A percentile compares a stretch with the other conserved stretches of the same genome.
phyloP scores from a whole-genome alignment of 495 filamentous ascomycete genomes.

The Lasiosphaeriaceae sp. region DNA sequence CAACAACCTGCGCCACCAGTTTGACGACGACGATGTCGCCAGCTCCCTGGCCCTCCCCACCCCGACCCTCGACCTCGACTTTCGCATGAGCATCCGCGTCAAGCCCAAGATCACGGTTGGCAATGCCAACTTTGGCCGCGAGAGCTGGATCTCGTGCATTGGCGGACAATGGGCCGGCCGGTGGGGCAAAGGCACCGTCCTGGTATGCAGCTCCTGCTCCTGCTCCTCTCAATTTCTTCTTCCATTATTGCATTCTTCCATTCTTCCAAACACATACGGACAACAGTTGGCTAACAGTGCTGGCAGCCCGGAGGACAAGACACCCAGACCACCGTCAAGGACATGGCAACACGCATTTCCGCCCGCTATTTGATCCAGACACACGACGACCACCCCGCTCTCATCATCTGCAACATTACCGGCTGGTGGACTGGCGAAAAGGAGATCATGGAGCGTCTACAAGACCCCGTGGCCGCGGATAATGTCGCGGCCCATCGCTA shows the following conservation, averaged over 20 bases:
- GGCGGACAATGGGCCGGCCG: slow-evolving; percentile 29
- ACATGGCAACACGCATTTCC: slow-evolving; percentile 23
- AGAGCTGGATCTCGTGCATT: slow-evolving; percentile 26
- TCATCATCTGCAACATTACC: slow-evolving; percentile 26
- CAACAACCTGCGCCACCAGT: slow-evolving; percentile 26
- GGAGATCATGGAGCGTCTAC: slow-evolving; percentile 29
- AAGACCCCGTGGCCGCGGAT: slow-evolving; percentile 28
- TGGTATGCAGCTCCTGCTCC: slow-evolving; percentile 11
- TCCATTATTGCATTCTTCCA: too few species aligned
- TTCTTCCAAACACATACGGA: too few species aligned
- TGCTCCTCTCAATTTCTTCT: background rate
- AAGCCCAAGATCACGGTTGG: slow-evolving; percentile 28
- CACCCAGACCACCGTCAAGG: slow-evolving; percentile 21
- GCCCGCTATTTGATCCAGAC: slow-evolving; percentile 29
- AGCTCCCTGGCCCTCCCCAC: slow-evolving; percentile 23
- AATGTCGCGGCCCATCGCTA: slow-evolving; percentile 26
- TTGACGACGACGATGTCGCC: slow-evolving; percentile 28
- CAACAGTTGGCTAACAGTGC: background rate
- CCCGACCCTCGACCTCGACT: slow-evolving; percentile 25
- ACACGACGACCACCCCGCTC: slow-evolving; percentile 25
- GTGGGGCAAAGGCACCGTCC: slow-evolving; percentile 27
- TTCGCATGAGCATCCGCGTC: slow-evolving; percentile 27
- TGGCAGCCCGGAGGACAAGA: slow-evolving; percentile 27
- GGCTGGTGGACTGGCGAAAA: slow-evolving; percentile 29
- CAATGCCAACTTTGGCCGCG: slow-evolving; percentile 9